Evolutionary conservation across 305 asterid genomes (phyloP), one percentile per base, ranked within the genome.

Genomic region (Rubia tinctorum): DNA sequence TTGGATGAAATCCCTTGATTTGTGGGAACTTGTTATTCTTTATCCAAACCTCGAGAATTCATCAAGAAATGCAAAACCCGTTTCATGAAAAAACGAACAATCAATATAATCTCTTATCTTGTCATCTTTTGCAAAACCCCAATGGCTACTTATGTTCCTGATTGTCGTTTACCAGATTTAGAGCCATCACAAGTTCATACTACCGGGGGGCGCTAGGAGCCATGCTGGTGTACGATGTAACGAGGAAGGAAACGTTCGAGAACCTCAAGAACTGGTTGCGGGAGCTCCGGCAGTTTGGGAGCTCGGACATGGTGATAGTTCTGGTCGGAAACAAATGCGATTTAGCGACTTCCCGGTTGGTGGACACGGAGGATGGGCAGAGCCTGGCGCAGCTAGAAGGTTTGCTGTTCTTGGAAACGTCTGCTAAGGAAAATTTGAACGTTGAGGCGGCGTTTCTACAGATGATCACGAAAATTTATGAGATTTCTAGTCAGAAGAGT

Each of bases 141-240:
- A 10, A 10, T 45, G 12, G 53, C 3, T 9, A 42, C 45, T 42
- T 10, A 10, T 45, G 17, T 45, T 45, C 17, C 59, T 53, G 59
- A 4, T 53, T 53, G 59, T 6, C 15, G 4, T 64, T 58, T 65
- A 43, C 43, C 85, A 92, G 97, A 81, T 90, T 92, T 70, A 79
- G 98, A 68, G 98, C 98, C 53, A 90, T 92, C 68, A 92, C 98
- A 2, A 92, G 98, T 80, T 92, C 98, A 15, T 92, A 92, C 76
- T 92, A 90, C 75, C 84, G 98, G 0, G 98, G 98, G 72, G 98
- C 98, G 0, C 61, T 88, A 22, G 98, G 98, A 0, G 98, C 96
- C n/a, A 63, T 92, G 51, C 76, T 92, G 10, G 98, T 90, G 17
- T 92, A 90, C 75, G 98, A 92, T 82, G 82, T 88, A 71, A 92